Conservation (phyloP, 306 rosid species). For the Spatholobus suberectus region DNA sequence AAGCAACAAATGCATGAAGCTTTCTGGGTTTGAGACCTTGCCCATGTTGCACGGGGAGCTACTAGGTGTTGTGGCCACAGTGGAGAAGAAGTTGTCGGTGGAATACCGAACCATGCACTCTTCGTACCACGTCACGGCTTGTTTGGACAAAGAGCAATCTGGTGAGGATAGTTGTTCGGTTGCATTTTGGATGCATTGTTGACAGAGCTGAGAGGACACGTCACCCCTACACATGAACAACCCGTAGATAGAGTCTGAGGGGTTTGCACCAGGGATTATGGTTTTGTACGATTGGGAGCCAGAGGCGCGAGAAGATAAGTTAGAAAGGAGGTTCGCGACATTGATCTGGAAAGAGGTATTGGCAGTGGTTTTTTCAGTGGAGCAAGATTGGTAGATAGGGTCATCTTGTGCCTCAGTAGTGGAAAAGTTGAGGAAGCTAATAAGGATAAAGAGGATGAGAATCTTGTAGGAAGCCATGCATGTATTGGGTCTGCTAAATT, state of each 20-base stretch:
- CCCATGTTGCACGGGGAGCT: neutral
- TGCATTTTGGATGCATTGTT: neutral
- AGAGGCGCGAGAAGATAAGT: neutral
- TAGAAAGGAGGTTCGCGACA: neutral
- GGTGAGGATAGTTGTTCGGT: neutral
- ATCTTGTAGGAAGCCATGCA: neutral
- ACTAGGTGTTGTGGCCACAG: neutral
- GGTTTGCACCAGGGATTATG: neutral
- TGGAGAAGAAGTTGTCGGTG: neutral
- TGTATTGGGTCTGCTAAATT: neutral
- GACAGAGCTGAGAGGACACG: neutral
- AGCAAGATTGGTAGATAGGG: neutral
- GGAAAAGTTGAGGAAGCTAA: neutral
- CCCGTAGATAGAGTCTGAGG: neutral
- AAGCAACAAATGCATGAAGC: neutral
- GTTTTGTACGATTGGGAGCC: neutral
- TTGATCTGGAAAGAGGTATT: neutral
- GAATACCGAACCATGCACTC: slow-evolving; percentile 8
- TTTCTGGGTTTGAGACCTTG: neutral
- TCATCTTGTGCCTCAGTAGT: neutral
- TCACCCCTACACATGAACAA: slow-evolving; percentile 2
- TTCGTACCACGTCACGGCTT: neutral
- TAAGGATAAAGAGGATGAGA: neutral
- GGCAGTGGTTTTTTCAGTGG: neutral
- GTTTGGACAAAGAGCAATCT: neutral